Evolutionary conservation across 2,329 filamentous ascomycete genomes (phyloP), one percentile per base, ranked within the genome.

Genomic region (Leptographium wingfieldii): DNA sequence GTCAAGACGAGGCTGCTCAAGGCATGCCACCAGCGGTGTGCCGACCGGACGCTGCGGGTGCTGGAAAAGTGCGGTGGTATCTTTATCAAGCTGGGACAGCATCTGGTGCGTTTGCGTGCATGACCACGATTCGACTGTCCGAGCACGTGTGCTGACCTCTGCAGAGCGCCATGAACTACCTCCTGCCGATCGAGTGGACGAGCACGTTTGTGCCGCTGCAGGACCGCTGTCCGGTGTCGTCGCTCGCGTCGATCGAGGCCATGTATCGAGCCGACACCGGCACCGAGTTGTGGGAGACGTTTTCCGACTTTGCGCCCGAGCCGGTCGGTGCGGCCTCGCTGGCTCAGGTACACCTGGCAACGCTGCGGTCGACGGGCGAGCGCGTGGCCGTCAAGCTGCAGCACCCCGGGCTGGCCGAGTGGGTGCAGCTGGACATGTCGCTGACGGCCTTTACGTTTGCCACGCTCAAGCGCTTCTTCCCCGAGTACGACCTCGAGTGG

Each of bases 401-500:
- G 70, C 94, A 99, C 73, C 94, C 94, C 1, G 81, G 83, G 4
- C 76, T 99, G 59, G 88, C 91, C 63, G 87, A 95, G 72, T 99
- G 91, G 90, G 87, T 90, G 19, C 88, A 85, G 31, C 78, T 99
- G 12, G 94, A 99, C 71, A 79, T 97, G 65, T 84, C 86, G 2
- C 77, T 99, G 63, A 99, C 94, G 5, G 78, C 82, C 46, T 95
- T 94, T 68, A 95, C 92, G 0, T 99, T 99, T 72, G 84, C 86
- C 12, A 94, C 87, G 0, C 76, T 99, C 62, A 96, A 95, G 73
- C 82, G 83, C 61, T 96, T 92, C 77, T 99, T 99, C 69, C 95
- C 95, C 2, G 92, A 97, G 67, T 99, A 99, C 72, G 94, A 99
- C 71, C 79, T 99, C 33, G 92, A 95, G 69, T 99, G 94, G 94